A percentile compares a stretch with the other conserved stretches of the same genome.
phyloP scores from a whole-genome alignment of 2,329 filamentous ascomycete genomes.

The Alternaria brassicicola region DNA sequence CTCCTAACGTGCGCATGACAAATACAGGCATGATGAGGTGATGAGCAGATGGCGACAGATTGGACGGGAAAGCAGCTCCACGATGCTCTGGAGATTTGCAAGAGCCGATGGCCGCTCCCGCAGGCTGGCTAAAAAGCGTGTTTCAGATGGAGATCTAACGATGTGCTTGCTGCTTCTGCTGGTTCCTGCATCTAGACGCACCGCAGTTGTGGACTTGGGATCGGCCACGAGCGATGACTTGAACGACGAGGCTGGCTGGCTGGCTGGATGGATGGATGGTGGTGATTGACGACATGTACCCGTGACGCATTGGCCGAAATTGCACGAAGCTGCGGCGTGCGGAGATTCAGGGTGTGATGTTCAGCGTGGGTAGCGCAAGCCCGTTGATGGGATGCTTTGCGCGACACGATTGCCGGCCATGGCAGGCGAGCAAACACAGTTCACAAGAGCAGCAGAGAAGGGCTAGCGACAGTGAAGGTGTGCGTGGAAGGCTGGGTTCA shows the following conservation, averaged over 20 bases:
- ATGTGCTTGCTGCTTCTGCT: constrained; percentile 41
- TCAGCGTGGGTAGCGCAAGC: constrained; percentile 13
- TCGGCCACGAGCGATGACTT: constrained; percentile 33
- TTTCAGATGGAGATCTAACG: constrained; percentile 50
- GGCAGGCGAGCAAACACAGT: background rate
- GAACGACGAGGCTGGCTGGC: constrained; percentile 27
- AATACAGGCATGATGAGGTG: background rate
- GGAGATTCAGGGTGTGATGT: constrained; percentile 13
- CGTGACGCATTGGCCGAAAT: constrained; percentile 21
- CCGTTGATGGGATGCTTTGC: background rate
- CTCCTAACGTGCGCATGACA: constrained; percentile 17
- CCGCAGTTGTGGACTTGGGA: constrained; percentile 27
- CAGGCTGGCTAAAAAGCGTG: constrained; percentile 27
- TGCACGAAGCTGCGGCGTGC: constrained; percentile 13
- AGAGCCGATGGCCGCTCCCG: constrained; percentile 26
- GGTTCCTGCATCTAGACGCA: constrained; percentile 46
- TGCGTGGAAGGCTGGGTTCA: background rate
- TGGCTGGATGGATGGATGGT: too few relatives aligned
- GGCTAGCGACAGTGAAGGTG: background rate
- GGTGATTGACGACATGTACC: constrained; percentile 18
- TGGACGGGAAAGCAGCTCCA: constrained; percentile 12
- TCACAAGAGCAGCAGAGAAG: background rate
- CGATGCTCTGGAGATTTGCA: constrained; percentile 13
- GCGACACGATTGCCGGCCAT: constrained; percentile 1
- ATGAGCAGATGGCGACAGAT: constrained; percentile 8